Percentiles rank a stretch among this genome's conserved stretches.
Evolutionary conservation across 257 asterid genomes (phyloP).

Genomic region (Echium plantagineum): DNA sequence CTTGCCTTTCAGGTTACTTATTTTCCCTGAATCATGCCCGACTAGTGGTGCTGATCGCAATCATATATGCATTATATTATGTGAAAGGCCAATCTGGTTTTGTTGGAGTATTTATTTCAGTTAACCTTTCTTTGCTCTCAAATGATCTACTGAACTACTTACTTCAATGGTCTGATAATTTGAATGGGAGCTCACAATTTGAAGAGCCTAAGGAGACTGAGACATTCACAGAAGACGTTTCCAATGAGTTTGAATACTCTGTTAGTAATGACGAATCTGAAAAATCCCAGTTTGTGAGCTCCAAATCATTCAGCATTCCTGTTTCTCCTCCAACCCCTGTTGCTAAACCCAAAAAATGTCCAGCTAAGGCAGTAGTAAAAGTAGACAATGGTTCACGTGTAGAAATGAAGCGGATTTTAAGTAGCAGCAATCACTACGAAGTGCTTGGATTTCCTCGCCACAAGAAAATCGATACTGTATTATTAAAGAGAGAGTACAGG

Average conservation of each 20-base stretch:
- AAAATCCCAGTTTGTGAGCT: constrained; percentile 39
- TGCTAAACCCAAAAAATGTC: constrained; percentile 46
- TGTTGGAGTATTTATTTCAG: constrained; percentile 70
- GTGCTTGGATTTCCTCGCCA: constrained; percentile 70
- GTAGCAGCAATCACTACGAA: constrained; percentile 75
- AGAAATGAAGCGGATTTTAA: constrained; percentile 85
- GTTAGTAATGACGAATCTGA: constrained; percentile 47
- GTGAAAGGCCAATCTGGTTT: constrained; percentile 85
- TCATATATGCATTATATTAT: constrained; percentile 66
- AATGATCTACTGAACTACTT: constrained; percentile 65
- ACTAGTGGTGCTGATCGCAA: constrained; percentile 78
- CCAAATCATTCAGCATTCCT: constrained; percentile 46
- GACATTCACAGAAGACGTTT: constrained; percentile 50
- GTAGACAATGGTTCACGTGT: constrained; percentile 51
- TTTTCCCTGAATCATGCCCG: constrained; percentile 94
- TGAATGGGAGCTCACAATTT: constrained; percentile 54
- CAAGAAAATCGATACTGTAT: constrained; percentile 53
- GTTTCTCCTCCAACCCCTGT: constrained; percentile 39
- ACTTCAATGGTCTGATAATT: constrained; percentile 81
- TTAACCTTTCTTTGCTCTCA: constrained; percentile 85
- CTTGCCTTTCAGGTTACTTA: constrained; percentile 58
- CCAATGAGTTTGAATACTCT: constrained; percentile 50
- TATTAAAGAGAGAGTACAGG: constrained; percentile 81
- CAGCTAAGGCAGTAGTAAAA: constrained; percentile 44
- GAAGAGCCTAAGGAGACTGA: constrained; percentile 60